Percentiles rank a stretch among this genome's conserved stretches.
Conservation (phyloP, 1,139 yeast genomes). For the Meyerozyma guilliermondii region DNA sequence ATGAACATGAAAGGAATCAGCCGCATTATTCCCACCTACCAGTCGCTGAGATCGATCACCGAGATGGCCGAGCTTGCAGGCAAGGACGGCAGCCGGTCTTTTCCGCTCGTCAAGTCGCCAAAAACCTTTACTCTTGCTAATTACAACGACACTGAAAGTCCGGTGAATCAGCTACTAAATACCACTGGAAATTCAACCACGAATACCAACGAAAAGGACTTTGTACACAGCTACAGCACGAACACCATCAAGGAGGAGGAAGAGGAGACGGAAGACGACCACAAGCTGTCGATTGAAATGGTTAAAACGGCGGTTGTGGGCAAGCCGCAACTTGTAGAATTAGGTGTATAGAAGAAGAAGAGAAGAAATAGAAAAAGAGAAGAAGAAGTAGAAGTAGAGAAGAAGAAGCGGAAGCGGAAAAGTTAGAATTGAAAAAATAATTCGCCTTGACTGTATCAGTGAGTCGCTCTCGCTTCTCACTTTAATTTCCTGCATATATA, state of each 20-base stretch:
- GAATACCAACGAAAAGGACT: constrained; percentile 13
- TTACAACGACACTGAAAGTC: constrained; percentile 35
- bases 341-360: background rate
- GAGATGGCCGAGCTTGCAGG: constrained; percentile 21
- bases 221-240: constrained; percentile 26
- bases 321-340: background rate
- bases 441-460: too few species aligned
- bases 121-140: constrained; percentile 38
- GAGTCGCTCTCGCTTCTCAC: too few species aligned
- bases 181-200: constrained; percentile 14
- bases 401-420: too few species aligned
- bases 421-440: too few species aligned
- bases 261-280: constrained; percentile 25
- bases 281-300: background rate
- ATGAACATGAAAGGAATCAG: constrained; percentile 31
- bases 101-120: constrained; percentile 38
- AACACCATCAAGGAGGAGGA: constrained; percentile 39
- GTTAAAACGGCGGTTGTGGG: background rate
- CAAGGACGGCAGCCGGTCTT: constrained; percentile 9
- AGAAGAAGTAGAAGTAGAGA: background rate
- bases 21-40: constrained; percentile 35
- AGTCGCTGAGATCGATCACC: constrained; percentile 28
- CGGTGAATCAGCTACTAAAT: constrained; percentile 32
- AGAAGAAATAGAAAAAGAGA: background rate
- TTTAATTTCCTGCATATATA: too few species aligned